These are phyloP conservation scores for Fusarium sublunatum DNA, from an alignment of 2,329 filamentous ascomycete genomes.

Conservation along the genomic window DNA sequence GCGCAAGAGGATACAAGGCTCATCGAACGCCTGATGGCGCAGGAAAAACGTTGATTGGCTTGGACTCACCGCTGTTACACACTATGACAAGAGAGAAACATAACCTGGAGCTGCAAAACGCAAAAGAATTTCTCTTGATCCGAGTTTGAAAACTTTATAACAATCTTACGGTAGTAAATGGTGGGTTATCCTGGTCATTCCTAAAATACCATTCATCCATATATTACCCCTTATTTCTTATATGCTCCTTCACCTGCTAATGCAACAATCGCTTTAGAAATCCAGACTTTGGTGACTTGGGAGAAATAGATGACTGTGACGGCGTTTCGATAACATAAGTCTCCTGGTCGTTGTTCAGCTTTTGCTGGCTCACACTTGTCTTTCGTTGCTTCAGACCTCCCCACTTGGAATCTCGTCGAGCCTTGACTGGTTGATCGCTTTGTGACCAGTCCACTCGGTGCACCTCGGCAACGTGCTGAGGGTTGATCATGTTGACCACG, in stretches of 20 bases:
- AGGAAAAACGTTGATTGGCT: constrained; percentile 52
- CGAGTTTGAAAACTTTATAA: constrained; percentile 25
- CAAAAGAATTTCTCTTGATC: constrained; percentile 18
- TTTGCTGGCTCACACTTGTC: constrained; percentile 49
- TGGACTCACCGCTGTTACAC: neutral
- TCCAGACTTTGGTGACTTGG: constrained; percentile 51
- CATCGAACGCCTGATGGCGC: constrained; percentile 62
- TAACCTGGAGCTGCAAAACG: neutral
- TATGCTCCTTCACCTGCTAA: constrained; percentile 40
- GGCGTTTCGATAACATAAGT: constrained; percentile 10
- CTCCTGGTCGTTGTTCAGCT: constrained; percentile 39
- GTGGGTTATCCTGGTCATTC: constrained; percentile 31
- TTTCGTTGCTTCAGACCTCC: constrained; percentile 56
- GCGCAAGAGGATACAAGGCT: constrained; percentile 60
- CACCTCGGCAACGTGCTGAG: constrained; percentile 46
- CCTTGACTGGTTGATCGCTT: constrained; percentile 58
- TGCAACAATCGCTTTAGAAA: constrained; percentile 60
- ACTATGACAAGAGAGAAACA: neutral
- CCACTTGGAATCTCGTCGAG: constrained; percentile 62
- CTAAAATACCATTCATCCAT: constrained; percentile 5
- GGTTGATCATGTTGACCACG: constrained; percentile 22
- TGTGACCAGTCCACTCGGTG: constrained; percentile 69
- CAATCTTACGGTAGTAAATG: constrained; percentile 29
- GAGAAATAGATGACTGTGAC: constrained; percentile 25
- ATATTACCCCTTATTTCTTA: neutral